Evolutionary conservation across 495 filamentous ascomycete genomes (phyloP), one percentile per base, ranked within the genome.

Genomic region (Penicillium paxilli): DNA sequence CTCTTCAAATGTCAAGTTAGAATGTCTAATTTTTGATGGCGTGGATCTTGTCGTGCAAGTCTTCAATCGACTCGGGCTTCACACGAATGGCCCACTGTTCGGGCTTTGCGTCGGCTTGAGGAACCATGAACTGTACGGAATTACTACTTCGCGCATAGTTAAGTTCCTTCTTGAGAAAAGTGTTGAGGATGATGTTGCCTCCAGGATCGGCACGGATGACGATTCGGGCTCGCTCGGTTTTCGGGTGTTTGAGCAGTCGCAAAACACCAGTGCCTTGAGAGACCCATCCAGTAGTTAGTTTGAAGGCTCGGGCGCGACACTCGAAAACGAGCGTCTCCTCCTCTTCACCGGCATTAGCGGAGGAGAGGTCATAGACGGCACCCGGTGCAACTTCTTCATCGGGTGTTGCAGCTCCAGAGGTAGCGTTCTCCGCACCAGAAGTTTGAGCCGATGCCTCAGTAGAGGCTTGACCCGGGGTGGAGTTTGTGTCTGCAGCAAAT

Each of bases 151-250:
- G 60, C 45, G 76, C 77, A 68, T 90, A 92, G 1, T 74, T 75
- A 7, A 86, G 67, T 12, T 78, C 69, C 21, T 82, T 73, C 26
- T 86, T 75, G 17, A 91, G 63, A 12, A 71, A 60, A 32, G 86
- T 81, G 71, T 92, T 92, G 50, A 92, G 63, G 4, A 87, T 74
- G 14, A 92, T 67, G 16, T 83, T 82, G 20, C 89, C 89, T 53
- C 83, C 80, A 0, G 87, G 87, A 46, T 91, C 87, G 12, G 79
- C 81, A 24, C 89, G 80, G 44, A 91, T 60, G 22, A 93, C 68
- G 49, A 91, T 67, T 30, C 89, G 84, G 10, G 84, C 76, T 11
- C 77, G 75, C 1, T 79, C 79, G 0, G 83, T 88, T 1, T 75
- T 73, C 52, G 83, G 83, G 68, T 92, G 76, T 60, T 85, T 85